Evolutionary conservation across 371 early-diverging fungal genomes (phyloP).

Genomic region (Chytridium lagenaria): DNA sequence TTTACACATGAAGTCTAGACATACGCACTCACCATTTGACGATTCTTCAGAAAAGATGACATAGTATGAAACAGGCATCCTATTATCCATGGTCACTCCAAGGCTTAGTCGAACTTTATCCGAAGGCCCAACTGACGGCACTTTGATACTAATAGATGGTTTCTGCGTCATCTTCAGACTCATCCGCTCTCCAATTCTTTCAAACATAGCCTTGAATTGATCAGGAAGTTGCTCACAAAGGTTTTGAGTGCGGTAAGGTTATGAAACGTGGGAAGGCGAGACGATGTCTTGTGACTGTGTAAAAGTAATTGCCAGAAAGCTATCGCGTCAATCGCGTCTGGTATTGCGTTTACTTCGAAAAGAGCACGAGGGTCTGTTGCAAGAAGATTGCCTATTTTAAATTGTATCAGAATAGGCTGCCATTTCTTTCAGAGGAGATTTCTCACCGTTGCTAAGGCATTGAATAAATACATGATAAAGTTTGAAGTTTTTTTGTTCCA

Average conservation of each 20-base stretch:
- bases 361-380: neutral
- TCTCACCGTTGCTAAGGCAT: constrained; percentile 1
- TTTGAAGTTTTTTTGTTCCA: neutral
- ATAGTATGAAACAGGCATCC: neutral
- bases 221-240: neutral
- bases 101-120: neutral
- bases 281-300: no score
- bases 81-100: neutral
- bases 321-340: neutral
- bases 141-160: neutral
- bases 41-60: neutral
- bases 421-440: no score
- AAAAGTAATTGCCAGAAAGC: neutral
- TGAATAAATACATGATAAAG: neutral
- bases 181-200: neutral
- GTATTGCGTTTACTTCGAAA: neutral
- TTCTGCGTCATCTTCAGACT: neutral
- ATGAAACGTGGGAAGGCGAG: neutral
- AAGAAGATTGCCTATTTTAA: neutral
- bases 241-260: neutral
- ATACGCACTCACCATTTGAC: neutral
- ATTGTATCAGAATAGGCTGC: neutral
- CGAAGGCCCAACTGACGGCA: neutral
- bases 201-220: neutral
- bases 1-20: no score